Conservation (phyloP, 257 asterid species). For the Anisodus acutangulus region DNA sequence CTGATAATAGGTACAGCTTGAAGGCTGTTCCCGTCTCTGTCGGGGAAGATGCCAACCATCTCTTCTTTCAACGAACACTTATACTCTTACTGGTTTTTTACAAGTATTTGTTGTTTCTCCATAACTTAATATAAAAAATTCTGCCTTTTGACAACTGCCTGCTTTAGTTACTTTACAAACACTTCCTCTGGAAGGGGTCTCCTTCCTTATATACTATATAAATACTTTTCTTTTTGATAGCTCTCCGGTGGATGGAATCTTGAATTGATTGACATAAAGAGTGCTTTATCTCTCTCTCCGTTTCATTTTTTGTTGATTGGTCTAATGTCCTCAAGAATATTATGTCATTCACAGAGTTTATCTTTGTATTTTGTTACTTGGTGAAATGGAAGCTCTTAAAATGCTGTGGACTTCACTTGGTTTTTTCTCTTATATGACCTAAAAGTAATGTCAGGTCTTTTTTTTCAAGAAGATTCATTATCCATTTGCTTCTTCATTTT, state of each 20-base stretch:
- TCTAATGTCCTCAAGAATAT: not conserved
- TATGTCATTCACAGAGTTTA: not conserved
- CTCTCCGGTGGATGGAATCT: not conserved
- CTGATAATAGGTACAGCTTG: not conserved
- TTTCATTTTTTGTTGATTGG: not conserved
- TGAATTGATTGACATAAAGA: not conserved
- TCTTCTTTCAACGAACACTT: not conserved
- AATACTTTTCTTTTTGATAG: not conserved
- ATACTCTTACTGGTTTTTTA: not conserved
- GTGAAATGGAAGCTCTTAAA: not conserved
- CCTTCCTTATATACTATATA: not conserved
- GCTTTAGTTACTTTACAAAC: not conserved
- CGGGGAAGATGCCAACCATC: not conserved
- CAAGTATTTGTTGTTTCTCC: not conserved
- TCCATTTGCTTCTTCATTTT: not conserved
- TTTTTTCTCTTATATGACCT: not conserved
- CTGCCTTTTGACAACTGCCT: not conserved
- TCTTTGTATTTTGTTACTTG: slow-evolving; percentile 1
- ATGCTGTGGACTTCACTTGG: not conserved
- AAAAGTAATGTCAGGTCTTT: not conserved
- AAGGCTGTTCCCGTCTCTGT: not conserved
- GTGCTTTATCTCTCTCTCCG: not conserved
- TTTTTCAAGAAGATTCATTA: not conserved
- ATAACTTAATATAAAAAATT: not conserved
- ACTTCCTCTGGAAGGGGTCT: not conserved